Base-by-base conservation (phyloP, 495 filamentous ascomycete genomes). In the Neurospora pannonica region DNA sequence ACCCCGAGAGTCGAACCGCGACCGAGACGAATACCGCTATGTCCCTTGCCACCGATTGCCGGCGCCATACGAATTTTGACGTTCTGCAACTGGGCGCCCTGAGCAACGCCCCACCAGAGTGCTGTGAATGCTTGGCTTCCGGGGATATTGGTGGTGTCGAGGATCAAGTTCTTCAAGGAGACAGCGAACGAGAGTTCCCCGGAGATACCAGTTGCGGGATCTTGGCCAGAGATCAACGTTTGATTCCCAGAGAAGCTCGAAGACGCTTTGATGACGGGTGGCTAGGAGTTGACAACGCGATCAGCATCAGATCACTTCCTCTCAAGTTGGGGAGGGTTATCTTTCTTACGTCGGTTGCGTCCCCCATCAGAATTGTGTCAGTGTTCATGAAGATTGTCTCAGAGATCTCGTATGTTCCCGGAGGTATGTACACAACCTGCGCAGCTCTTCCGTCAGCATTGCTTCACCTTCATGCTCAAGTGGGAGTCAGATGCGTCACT, bases 71-170 rank as follows among this genome's bases (percentile, higher is more conserved):
- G 80, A 79, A 94, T 92, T 36, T 86, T 83, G 70, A 94, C 83
- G 78, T 94, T 94, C 74, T 92, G 90, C 17, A 92, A 83, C 73
- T 90, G 91, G 7, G 89, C 85, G 28, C 84, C 90, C 74, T 93
- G 88, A 0, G 89, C 89, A 6, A 91, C 90, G 19, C 90, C 89
- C 92, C 92, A 94, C 74, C 89, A 90, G 38, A 94, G 87, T 37
- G 91, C 92, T 2, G 87, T 85, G 37, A 85, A 85, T 0, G 76
- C 78, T 17, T 75, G 84, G 15, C 83, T 79, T 37, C 78, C 80
- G 4, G 88, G 78, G 46, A 93, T 86, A 10, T 75, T 81, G 4
- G 89, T 92, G 67, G 89, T 86, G 75, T 93, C 92, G 21, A 94
- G 82, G 71, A 92, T 85, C 15, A 93, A 77, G 77, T 94, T 93